Base-by-base conservation (phyloP, 495 filamentous ascomycete genomes). In the Penicillium nucicola region DNA sequence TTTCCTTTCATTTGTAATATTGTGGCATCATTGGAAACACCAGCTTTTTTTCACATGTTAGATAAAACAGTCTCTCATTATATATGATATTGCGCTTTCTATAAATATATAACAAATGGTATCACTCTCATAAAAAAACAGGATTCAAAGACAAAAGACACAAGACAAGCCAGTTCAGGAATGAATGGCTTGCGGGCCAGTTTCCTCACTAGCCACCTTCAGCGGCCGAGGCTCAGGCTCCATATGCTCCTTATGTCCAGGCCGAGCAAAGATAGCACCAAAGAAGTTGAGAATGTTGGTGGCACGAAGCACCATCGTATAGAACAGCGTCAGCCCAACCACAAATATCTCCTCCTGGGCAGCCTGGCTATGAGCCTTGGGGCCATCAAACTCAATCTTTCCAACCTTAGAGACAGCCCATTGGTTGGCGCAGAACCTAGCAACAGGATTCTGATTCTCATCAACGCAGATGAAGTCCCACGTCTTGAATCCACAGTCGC, bases 381-480 rank as follows among this genome's bases (percentile, higher is more conserved):
- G 49, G 4, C 64, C 67, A 49, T 66, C 47, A 33, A 70, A 61
- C 43, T 70, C 64, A 8, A 70, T 61, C 14, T 56, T 53, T 9
- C 61, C 67, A 6, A 64, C 32, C 20, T 64, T 65, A 43, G 58
- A 63, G 23, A 65, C 1, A 0, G 45, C 63, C 67, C 65, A 67
- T 6, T 56, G 7, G 19, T 58, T 63, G 9, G 56, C 56, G 9
- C 53, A 40, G 37, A 62, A 67, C 30, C 55, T 58, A 5, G 65
- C 65, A 9, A 70, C 52, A 12, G 67, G 60, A 42, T 58, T 35
- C 38, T 64, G 57, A 1, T 62, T 39, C 42, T 68, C 67, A 36
- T 68, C 63, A 9, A 60, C 43, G 36, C 63, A 68, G 32, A 72
- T 46, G 52, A 70, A 72, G 42, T 72, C 63, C 65, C 67, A 72